Percentiles rank a stretch among this genome's conserved stretches.
phyloP scores from a whole-genome alignment of 192 early-diverging fungal species.

The Ambispora gerdemannii region DNA sequence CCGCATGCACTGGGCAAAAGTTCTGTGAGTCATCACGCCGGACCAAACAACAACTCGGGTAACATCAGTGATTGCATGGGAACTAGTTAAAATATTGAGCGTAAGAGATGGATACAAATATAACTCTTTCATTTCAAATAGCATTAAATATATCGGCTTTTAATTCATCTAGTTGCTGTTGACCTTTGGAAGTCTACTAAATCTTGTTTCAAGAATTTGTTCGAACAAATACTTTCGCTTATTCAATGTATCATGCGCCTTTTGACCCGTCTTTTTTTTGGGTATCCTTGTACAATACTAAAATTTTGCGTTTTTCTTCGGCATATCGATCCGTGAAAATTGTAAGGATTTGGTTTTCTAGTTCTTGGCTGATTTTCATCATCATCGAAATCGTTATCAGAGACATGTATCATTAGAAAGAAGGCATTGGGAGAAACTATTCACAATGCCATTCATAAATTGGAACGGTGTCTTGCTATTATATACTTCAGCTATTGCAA shows the following conservation, averaged over 20 bases:
- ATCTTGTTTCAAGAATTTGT: neutral
- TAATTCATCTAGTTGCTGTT: neutral
- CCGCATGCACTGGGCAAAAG: neutral
- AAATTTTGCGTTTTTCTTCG: neutral
- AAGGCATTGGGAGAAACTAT: neutral
- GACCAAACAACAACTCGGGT: neutral
- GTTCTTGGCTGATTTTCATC: neutral
- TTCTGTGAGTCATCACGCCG: neutral
- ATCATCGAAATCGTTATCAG: neutral
- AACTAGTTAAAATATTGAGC: neutral
- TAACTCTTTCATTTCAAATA: neutral
- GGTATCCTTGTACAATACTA: too few species aligned
- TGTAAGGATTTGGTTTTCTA: too few species aligned
- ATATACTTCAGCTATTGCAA: constrained; percentile 8
- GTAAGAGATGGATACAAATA: neutral
- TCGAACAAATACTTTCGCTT: neutral
- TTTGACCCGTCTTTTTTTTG: neutral
- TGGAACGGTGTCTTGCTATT: neutral
- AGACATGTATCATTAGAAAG: neutral
- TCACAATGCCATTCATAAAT: too few species aligned
- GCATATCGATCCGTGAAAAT: neutral
- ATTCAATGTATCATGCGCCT: neutral
- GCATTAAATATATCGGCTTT: neutral
- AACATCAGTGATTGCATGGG: too few species aligned
- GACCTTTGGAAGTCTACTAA: neutral